Evolutionary conservation across 2,329 filamentous ascomycete genomes (phyloP), one percentile per base, ranked within the genome.

Genomic region (Lomentospora prolificans): DNA sequence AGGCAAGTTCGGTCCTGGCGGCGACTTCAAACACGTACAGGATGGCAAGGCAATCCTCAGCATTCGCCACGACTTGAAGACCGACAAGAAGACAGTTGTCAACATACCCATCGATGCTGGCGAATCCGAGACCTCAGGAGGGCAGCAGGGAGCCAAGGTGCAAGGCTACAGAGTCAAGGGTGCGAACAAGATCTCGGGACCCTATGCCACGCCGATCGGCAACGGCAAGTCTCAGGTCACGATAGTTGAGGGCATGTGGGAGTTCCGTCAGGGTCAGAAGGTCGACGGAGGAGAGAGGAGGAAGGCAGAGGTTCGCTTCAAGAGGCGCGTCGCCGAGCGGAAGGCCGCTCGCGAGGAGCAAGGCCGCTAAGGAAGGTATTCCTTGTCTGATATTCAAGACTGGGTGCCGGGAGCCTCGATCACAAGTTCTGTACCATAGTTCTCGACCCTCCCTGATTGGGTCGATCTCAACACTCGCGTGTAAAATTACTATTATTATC

Each of bases 261-360:
- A 97, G 75, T 78, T 90, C 64, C 85, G 80, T 67, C 80, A 85
- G 64, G 92, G 94, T 27, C 83, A 84, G 65, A 97, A 97, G 84
- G 85, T 99, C 62, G 91, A 97, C 71, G 94, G 94, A 66, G 94
- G 94, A 77, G 94, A 99, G 78, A 85, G 94, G 69, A 82, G 94
- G 71, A 84, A 81, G 69, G 88, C 87, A 14, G 86, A 95, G 74
- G 85, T 96, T 54, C 80, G 89, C 64, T 90, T 91, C 64, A 96
- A 95, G 84, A 86, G 84, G 73, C 81, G 86, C 61, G 84, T 87
- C 53, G 84, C 84, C 33, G 88, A 91, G 74, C 85, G 89, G 62
- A 88, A 85, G 70, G 89, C 89, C 60, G 78, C 78, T 64, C 76
- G 74, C 55, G 67, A 77, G 63, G 67, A 76, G 68, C 61, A 74